phyloP scores from a whole-genome alignment of 768 basidiomycete genomes.

The Boletus rubescentipes region DNA sequence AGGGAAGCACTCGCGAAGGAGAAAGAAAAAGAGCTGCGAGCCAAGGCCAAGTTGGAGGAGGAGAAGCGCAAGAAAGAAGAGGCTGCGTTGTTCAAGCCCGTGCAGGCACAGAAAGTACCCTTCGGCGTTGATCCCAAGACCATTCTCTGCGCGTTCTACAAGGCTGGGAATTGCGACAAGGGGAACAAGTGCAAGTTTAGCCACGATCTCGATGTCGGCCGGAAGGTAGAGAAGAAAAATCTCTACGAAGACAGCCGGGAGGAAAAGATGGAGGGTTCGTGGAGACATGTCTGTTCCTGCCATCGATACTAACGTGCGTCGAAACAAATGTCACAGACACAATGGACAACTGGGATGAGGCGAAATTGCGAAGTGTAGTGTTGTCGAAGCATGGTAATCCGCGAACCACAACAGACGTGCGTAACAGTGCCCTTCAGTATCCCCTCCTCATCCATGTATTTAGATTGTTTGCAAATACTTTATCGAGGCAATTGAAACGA shows the following conservation, averaged over 20 bases:
- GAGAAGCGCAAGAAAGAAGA: conserved; percentile 86
- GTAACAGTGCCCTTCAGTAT: conserved; percentile 18
- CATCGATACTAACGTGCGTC: not conserved
- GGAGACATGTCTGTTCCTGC: not conserved
- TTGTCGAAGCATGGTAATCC: conserved; percentile 87
- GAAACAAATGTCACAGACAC: conserved; percentile 57
- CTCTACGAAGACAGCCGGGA: conserved; percentile 87
- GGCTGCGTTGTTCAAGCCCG: conserved; percentile 77
- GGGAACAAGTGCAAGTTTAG: conserved; percentile 97
- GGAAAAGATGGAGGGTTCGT: conserved; percentile 71
- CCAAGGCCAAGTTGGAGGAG: conserved; percentile 73
- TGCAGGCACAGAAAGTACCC: conserved; percentile 82
- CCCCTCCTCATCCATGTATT: conserved; percentile 7
- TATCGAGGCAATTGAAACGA: conserved; percentile 91
- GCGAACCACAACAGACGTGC: conserved; percentile 86
- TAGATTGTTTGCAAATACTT: conserved; percentile 98
- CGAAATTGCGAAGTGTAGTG: conserved; percentile 87
- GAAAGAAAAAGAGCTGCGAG: conserved; percentile 74
- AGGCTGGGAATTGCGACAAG: conserved; percentile 92
- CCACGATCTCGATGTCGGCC: conserved; percentile 83
- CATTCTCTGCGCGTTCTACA: conserved; percentile 87
- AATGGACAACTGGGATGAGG: conserved; percentile 98
- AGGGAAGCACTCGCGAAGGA: conserved; percentile 80
- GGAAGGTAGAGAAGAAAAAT: conserved; percentile 95
- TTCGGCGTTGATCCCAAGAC: conserved; percentile 98